Percentiles rank a stretch among this genome's conserved stretches.
Conservation (phyloP, 352 stramenopile species). For the Peronospora destructor region DNA sequence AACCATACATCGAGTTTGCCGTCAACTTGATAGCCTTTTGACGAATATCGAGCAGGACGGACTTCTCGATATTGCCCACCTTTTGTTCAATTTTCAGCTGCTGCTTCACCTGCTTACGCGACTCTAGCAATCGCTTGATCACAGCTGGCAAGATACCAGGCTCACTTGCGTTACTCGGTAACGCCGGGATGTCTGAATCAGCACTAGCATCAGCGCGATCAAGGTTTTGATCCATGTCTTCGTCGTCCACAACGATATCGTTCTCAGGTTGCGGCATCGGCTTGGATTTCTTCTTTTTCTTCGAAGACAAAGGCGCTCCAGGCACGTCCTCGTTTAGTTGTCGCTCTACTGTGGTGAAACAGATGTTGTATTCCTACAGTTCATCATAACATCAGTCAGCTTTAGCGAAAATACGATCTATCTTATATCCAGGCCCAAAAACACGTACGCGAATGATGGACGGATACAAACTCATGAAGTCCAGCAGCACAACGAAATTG, state of each 20-base stretch:
- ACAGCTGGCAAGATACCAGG: conserved; percentile 93
- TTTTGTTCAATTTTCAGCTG: conserved; percentile 93
- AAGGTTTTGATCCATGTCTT: conserved; percentile 67
- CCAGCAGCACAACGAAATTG: conserved; percentile 98
- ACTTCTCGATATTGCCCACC: conserved; percentile 73
- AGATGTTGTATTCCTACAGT: conserved; percentile 99
- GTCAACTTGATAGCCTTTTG: conserved; percentile 99
- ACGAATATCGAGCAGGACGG: conserved; percentile 94
- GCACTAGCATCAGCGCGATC: conserved; percentile 47
- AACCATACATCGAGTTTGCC: conserved; percentile 99
- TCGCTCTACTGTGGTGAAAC: conserved; percentile 97
- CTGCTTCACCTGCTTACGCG: conserved; percentile 96
- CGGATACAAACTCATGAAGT: conserved; percentile 99
- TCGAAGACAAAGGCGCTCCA: conserved; percentile 24
- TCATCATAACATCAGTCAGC: conserved; percentile 7
- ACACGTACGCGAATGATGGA: conserved; percentile 92
- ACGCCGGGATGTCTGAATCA: conserved; percentile 84
- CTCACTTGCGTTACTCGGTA: conserved; percentile 60
- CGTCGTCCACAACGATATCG: conserved; percentile 70
- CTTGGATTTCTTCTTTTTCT: conserved; percentile 57
- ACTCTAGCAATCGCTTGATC: conserved; percentile 96
- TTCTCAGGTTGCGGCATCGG: conserved; percentile 45
- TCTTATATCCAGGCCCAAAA: background rate
- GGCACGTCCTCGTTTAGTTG: conserved; percentile 53
- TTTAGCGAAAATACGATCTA: background rate